Evolutionary conservation across 331 rosid genomes (phyloP), one percentile per base, ranked within the genome.

Genomic region (Rhamnella rubrinervis): DNA sequence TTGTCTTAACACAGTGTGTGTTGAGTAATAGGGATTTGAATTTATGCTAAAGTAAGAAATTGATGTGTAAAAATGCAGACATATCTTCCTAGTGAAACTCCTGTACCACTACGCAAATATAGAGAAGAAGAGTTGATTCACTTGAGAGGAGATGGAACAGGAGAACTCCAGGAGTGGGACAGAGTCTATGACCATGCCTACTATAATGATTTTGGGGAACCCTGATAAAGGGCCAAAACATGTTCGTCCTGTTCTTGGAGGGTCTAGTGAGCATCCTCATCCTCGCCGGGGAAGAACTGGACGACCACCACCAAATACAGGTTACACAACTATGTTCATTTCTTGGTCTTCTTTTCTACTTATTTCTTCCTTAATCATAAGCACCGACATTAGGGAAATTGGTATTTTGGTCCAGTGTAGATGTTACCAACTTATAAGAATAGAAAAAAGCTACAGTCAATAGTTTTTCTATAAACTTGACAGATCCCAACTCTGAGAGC

Each of bases 211-310:
- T 39, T 61, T 82, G 70, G 77, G 55, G 18, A 44, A 65, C 26
- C 83, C 83, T 2, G 78, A 78, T 38, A 68, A 65, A 25, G 71
- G 77, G 20, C 37, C 11, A 4, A 37, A 66, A 37, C 67, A 78
- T 63, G 71, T 6, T 8, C 83, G 83, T 19, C 83, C 83, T 1
- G 55, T 78, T 71, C 86, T 82, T 1, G 86, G 83, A 61, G 86
- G 86, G 17, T 63, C 83, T 18, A 3, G 20, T n/a, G 6, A 74
- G 53, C 59, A 72, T 26, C 86, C 86, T 74, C 78, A 82, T 59
- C 86, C 86, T 31, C 77, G 86, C 8, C 21, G 86, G 31, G 86
- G 86, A 73, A 82, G 86, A 71, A 82, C 86, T 0, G 83, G 86
- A 31, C 66, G 83, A 28, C 51, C 64, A 41, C 28, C 23, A 51